Conservation (phyloP, 31 red algal species). For the Asparagopsis taxiformis region DNA sequence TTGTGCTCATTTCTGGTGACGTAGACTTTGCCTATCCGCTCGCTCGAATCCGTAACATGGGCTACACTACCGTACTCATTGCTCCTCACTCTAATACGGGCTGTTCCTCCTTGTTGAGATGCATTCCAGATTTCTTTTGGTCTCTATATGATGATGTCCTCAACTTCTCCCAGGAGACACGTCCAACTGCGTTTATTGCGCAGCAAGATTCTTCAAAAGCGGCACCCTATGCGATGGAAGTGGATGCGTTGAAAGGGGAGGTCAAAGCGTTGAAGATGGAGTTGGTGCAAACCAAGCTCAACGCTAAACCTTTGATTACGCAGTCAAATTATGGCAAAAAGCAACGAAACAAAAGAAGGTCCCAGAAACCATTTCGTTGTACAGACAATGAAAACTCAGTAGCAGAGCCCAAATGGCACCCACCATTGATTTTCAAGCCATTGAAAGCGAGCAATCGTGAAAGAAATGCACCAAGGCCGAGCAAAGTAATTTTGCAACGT, state of each 20-base stretch:
- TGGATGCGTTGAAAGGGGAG: not conserved
- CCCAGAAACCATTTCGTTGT: too few species aligned
- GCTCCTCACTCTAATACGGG: not conserved
- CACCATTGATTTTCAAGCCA: too few species aligned
- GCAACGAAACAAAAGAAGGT: too few species aligned
- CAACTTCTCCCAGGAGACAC: too few species aligned
- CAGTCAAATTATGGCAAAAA: too few species aligned
- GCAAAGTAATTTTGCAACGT: too few species aligned
- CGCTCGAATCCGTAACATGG: conserved; percentile 18
- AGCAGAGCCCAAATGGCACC: too few species aligned
- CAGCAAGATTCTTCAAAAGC: not conserved
- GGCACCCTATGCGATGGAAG: not conserved
- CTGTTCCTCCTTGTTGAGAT: not conserved
- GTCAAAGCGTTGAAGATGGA: not conserved
- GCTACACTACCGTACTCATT: conserved; percentile 48
- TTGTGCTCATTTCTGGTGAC: conserved; percentile 56
- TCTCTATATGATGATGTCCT: not conserved
- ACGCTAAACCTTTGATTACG: too few species aligned
- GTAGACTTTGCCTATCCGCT: conserved; percentile 59
- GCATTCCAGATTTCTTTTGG: conserved; percentile 13
- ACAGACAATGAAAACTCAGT: too few species aligned
- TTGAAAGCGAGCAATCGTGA: too few species aligned
- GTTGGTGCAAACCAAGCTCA: too few species aligned
- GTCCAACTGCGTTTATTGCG: not conserved
- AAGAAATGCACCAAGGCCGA: too few species aligned